Evolutionary conservation across 768 basidiomycete species (phyloP).

Genomic region (Thelephora aurantiotincta): DNA sequence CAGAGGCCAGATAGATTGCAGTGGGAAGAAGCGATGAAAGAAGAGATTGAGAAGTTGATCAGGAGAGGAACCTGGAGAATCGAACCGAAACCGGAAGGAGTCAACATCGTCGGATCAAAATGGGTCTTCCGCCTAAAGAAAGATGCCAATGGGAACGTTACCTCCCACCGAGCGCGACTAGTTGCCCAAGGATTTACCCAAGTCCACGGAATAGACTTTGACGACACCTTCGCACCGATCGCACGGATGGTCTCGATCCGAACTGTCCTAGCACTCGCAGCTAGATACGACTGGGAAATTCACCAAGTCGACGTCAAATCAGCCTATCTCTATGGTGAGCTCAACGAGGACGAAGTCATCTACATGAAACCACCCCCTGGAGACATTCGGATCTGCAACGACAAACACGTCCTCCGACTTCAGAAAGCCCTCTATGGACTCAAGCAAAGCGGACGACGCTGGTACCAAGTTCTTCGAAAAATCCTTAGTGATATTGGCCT

Average conservation of each 20-base stretch:
- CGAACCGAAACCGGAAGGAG: constrained; percentile 1
- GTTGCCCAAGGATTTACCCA: constrained; percentile 21
- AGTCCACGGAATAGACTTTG: constrained; percentile 14
- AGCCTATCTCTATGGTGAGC: constrained; percentile 15
- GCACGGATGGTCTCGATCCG: constrained; percentile 15
- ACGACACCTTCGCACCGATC: constrained; percentile 14
- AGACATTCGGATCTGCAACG: constrained; percentile 1
- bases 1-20: not conserved
- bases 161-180: constrained; percentile 11
- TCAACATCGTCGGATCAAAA: constrained; percentile 5
- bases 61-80: constrained; percentile 3
- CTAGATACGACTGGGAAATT: constrained; percentile 13
- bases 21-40: constrained; percentile 6
- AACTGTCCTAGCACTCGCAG: constrained; percentile 15
- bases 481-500: constrained; percentile 6
- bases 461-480: constrained; percentile 7
- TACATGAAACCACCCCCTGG: constrained; percentile 10
- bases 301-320: constrained; percentile 21
- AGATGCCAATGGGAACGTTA: constrained; percentile 8
- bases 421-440: constrained; percentile 9
- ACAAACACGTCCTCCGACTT: constrained; percentile 6
- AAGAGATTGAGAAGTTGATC: constrained; percentile 5
- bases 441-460: constrained; percentile 9
- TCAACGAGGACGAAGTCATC: constrained; percentile 6
- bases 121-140: constrained; percentile 17